Evolutionary conservation across 2,329 filamentous ascomycete genomes (phyloP), one percentile per base, ranked within the genome.

Genomic region (Chaetomiaceae sp.): DNA sequence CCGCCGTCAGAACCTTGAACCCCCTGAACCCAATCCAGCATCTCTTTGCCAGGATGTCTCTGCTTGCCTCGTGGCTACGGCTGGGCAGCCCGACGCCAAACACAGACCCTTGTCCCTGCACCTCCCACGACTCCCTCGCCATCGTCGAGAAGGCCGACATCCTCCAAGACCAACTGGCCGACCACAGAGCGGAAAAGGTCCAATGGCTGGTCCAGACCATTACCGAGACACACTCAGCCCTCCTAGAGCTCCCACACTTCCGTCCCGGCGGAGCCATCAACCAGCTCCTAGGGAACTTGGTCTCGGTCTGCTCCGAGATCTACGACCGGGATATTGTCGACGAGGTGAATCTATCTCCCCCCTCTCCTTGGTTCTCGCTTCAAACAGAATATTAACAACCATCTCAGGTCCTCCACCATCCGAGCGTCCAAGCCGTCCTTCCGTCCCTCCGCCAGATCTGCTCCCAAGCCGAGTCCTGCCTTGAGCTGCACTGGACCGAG

Each of bases 401-500:
- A n/a, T n/a, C n/a, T 14, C 17, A 72, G 68, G 61, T 73, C 8
- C 60, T 73, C 30, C 47, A 49, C 6, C 63, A 70, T 35, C 55
- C 62, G 7, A 56, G 57, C 0, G 56, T 73, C 12, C 42, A 61
- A 6, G 37, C 55, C 0, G 62, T 76, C 5, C 66, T 71, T 12
- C 60, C 66, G 1, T 57, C 65, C 1, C 61, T 78, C 0, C 68
- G 70, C 17, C 40, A 60, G 1, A 61, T 77, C 14, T 78, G 74
- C 55, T 67, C 69, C 3, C 55, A 60, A 13, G 71, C 73, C 3
- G 75, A 78, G 59, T 69, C 65, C 31, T 64, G 69, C 20, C 62
- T 78, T 2, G 75, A 78, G 56, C 58, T 54, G 2, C 60, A 72
- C 54, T 78, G 73, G 74, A 66, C 71, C 0, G 47, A 61, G 9